Evolutionary conservation across 345 rosid species (phyloP).

Genomic region (Populus simonii): DNA sequence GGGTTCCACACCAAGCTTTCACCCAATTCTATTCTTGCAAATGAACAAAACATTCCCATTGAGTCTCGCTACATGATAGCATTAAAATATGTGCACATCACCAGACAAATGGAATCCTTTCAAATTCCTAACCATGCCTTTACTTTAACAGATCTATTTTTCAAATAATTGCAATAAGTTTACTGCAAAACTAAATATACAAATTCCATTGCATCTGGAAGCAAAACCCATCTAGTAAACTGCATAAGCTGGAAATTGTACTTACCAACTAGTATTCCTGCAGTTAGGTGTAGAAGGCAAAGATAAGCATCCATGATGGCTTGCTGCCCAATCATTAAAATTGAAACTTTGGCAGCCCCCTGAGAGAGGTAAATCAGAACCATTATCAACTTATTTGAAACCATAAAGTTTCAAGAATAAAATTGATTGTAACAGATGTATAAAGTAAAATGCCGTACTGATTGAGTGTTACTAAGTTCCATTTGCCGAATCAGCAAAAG

Average conservation of each 20-base stretch:
- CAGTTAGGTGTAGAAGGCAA: slow-evolving; percentile 92
- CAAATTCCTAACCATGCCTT: background rate
- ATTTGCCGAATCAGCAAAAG: slow-evolving; percentile 89
- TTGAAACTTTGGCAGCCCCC: slow-evolving; percentile 98
- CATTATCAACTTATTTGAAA: slow-evolving; percentile 13
- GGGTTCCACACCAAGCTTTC: too few relatives aligned
- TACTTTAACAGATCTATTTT: background rate
- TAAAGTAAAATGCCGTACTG: slow-evolving; percentile 48
- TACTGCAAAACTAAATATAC: background rate
- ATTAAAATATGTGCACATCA: background rate
- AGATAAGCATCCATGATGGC: slow-evolving; percentile 99
- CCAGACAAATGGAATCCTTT: background rate
- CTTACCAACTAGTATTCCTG: slow-evolving; percentile 94
- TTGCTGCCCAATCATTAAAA: slow-evolving; percentile 92
- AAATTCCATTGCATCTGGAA: background rate
- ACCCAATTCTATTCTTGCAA: background rate
- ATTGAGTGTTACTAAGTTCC: slow-evolving; percentile 98
- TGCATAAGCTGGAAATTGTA: background rate
- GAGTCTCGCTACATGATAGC: background rate
- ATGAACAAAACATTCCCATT: background rate
- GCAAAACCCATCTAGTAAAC: background rate
- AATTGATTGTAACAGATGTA: background rate
- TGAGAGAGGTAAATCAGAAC: slow-evolving; percentile 33
- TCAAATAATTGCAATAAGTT: background rate
- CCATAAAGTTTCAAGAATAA: background rate